phyloP scores from a whole-genome alignment of 2,329 filamentous ascomycete genomes.

The Apiospora phragmitis region DNA sequence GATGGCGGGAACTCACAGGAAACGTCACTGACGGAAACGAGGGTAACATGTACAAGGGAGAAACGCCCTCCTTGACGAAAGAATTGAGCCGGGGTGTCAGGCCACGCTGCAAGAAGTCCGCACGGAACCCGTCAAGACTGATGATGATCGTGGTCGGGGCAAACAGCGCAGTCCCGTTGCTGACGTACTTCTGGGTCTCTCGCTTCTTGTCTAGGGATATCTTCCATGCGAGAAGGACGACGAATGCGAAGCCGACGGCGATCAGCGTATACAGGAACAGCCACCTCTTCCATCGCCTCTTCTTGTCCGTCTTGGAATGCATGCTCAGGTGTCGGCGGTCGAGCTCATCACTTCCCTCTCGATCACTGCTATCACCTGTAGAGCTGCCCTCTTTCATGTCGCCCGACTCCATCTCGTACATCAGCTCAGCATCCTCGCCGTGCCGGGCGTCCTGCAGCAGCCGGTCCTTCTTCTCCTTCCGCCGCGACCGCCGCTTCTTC shows the following conservation, averaged over 20 bases:
- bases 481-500: slow-evolving; percentile 47
- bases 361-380: slow-evolving; percentile 62
- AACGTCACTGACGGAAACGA: slow-evolving; percentile 97
- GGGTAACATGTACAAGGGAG: slow-evolving; percentile 87
- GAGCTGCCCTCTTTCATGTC: slow-evolving; percentile 66
- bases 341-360: slow-evolving; percentile 60
- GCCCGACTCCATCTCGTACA: slow-evolving; percentile 79
- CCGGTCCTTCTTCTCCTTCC: slow-evolving; percentile 54
- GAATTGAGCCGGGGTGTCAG: slow-evolving; percentile 80
- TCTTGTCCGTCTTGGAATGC: slow-evolving; percentile 47
- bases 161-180: slow-evolving; percentile 88
- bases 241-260: slow-evolving; percentile 53
- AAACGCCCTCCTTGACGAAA: slow-evolving; percentile 81
- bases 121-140: slow-evolving; percentile 92
- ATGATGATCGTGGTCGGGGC: slow-evolving; percentile 90
- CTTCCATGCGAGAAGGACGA: slow-evolving; percentile 60
- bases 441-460: slow-evolving; percentile 54
- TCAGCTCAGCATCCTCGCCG: slow-evolving; percentile 72
- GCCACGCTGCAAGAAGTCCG: slow-evolving; percentile 83
- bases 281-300: slow-evolving; percentile 55
- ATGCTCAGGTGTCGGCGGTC: slow-evolving; percentile 54
- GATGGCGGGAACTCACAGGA: slow-evolving; percentile 46
- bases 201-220: slow-evolving; percentile 49
- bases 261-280: slow-evolving; percentile 53
- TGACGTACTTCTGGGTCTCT: slow-evolving; percentile 41